Base-by-base conservation (phyloP, 2,329 filamentous ascomycete species). In the Pseudocercospora eumusae region DNA sequence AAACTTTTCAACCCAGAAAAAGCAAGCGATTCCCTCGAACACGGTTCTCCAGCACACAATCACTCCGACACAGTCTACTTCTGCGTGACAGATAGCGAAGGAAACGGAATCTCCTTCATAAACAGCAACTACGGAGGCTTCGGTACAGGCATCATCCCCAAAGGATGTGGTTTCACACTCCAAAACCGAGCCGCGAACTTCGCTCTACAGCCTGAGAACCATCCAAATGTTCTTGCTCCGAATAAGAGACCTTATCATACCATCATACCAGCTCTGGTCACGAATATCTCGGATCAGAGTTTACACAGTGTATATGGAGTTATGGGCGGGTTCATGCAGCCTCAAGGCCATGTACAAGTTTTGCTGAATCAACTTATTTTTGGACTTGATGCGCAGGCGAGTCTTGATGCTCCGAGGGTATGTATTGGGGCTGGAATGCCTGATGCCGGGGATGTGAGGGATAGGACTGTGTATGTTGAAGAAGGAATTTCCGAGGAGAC, bases 281-380 rank as follows among this genome's bases (percentile, higher is more conserved):
- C 95, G 0, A 92, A 95, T 68, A 75, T 85, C 18, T 78, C 80
- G 4, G 92, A 96, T 69, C 85, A 86, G 25, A 88, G 84, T 54
- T 78, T 98, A 60, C 91, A 96, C 75, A 89, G 86, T 3, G 90
- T 96, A 0, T 97, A 93, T 71, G 95, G 95, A 57, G 93, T 98
- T 63, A 98, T 98, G 95, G 95, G 95, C 57, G 93, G 92, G 2
- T 98, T 96, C 78, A 98, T 98, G 90, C 95, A 99, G 78, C 95
- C 95, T 0, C 95, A 98, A 77, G 95, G 93, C 21, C 95, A 98
- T 64, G 88, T 98, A 0, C 95, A 98, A 76, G 92, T 96, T 0
- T 79, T 99, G 9, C 81, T 98, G 1, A 96, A 96, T 68, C 93
- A 96, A 84, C 78, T 96, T 0, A 86, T 92, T 0, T 96, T 93